These are phyloP conservation scores for Aspergillus sp. DNA, from an alignment of 2,329 filamentous ascomycete species.

Conservation along the genomic window DNA sequence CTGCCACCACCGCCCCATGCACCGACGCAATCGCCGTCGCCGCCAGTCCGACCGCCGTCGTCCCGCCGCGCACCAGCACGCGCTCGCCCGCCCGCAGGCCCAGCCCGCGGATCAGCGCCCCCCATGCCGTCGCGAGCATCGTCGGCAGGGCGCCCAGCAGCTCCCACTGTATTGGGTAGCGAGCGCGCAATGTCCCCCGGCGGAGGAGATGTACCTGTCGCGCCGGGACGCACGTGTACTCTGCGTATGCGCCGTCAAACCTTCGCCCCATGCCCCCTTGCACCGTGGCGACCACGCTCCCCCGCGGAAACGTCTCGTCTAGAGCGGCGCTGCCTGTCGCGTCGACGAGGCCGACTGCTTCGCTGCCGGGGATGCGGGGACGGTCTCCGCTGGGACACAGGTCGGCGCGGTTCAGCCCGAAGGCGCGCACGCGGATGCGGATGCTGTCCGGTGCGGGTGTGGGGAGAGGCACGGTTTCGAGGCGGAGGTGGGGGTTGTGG, in stretches of 20 bases:
- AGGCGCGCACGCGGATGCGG: conserved; percentile 44
- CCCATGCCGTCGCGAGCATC: conserved; percentile 53
- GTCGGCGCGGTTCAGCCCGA: conserved; percentile 50
- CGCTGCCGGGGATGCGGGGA: conserved; percentile 49
- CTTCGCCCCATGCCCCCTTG: conserved; percentile 51
- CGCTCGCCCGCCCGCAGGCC: conserved; percentile 40
- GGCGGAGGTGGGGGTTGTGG: conserved; percentile 40
- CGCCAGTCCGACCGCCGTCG: conserved; percentile 49
- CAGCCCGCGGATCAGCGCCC: conserved; percentile 42
- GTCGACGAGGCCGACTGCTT: conserved; percentile 45
- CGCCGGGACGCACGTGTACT: conserved; percentile 47
- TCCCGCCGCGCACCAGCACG: conserved; percentile 51
- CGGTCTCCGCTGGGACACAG: conserved; percentile 48
- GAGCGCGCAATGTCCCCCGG: too few relatives aligned
- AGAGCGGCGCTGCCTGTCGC: conserved; percentile 27
- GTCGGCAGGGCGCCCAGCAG: conserved; percentile 49
- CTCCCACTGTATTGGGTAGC: conserved; percentile 45
- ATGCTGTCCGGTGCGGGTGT: conserved; percentile 37
- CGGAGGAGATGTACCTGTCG: conserved; percentile 40
- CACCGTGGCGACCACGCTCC: conserved; percentile 45
- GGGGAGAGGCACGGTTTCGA: conserved; percentile 41
- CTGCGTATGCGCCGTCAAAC: conserved; percentile 52
- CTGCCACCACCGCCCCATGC: conserved; percentile 29
- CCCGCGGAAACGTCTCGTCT: conserved; percentile 31
- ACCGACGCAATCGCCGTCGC: conserved; percentile 24